phyloP scores from a whole-genome alignment of 2,329 filamentous ascomycete species.

The Pseudogymnoascus sp. region DNA sequence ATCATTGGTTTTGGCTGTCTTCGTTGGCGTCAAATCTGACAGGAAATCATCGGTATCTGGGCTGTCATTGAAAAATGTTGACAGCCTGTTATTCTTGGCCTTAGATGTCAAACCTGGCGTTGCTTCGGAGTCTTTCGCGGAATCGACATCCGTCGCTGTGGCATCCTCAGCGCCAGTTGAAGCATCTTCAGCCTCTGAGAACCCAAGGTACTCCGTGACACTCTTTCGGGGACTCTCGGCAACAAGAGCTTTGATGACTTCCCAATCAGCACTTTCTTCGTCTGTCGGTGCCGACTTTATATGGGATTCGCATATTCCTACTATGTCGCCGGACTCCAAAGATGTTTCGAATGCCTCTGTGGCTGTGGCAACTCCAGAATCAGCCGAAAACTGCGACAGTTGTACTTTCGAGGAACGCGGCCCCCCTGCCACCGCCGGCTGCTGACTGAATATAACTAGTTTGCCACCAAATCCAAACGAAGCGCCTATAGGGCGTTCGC shows the following conservation, averaged over 20 bases:
- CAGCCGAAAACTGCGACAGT: conserved; percentile 83
- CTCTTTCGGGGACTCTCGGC: conserved; percentile 78
- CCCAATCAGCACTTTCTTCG: conserved; percentile 94
- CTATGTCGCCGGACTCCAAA: conserved; percentile 69
- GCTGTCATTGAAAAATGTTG: conserved; percentile 73
- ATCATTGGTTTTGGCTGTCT: conserved; percentile 86
- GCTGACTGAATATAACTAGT: conserved; percentile 65
- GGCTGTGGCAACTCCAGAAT: conserved; percentile 74
- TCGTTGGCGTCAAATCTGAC: conserved; percentile 74
- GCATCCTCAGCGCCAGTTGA: conserved; percentile 44
- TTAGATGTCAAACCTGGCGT: conserved; percentile 38
- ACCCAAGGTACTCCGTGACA: conserved; percentile 85
- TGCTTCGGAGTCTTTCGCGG: conserved; percentile 41
- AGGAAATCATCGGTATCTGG: conserved; percentile 78
- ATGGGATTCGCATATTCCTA: conserved; percentile 71
- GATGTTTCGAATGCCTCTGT: conserved; percentile 83
- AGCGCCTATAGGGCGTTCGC: conserved; percentile 74
- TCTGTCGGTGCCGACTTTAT: conserved; percentile 70
- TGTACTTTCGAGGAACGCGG: conserved; percentile 66
- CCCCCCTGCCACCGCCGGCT: conserved; percentile 53
- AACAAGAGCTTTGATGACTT: conserved; percentile 82
- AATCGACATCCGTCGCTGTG: conserved; percentile 26
- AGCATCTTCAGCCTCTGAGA: conserved; percentile 53
- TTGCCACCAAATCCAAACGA: conserved; percentile 96
- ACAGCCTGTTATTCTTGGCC: conserved; percentile 55